Base-by-base conservation (phyloP, 2,329 filamentous ascomycete genomes). In the Penicillium freii region DNA sequence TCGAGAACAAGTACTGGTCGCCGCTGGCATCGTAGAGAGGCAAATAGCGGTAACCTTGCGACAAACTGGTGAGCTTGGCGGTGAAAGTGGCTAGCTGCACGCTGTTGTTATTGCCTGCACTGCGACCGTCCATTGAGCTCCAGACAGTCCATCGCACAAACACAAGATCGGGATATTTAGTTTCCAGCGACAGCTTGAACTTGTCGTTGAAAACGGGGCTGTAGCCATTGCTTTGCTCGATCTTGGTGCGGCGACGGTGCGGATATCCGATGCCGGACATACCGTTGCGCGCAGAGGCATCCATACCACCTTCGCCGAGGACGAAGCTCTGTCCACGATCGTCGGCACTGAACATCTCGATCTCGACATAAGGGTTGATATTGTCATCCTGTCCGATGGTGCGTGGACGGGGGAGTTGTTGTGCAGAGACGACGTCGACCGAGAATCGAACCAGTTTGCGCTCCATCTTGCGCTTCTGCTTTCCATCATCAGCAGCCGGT, bases 121-220 rank as follows among this genome's bases (percentile, higher is more conserved):
- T 87, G 66, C 87, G 83, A 42, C 90, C 90, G 70, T 93, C 90
- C 58, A 85, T 81, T 1, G 92, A 92, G 65, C 94, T 89, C 82
- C 90, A 93, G 54, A 97, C 91, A 25, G 88, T 92, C 85, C 91
- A 96, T 45, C 92, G 89, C 51, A 99, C 87, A 74, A 97, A 97
- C 57, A 97, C 89, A 31, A 99, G 81, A 66, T 94, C 91, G 0
- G 93, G 92, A 70, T 93, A 92, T 71, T 95, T 95, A n/a, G 94
- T 97, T 47, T 91, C 91, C 25, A 97, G 81, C 55, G 86, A 87
- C 74, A 97, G 88, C 60, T 85, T 85, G 76, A 93, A 90, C 57
- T 84, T 84, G 65, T 91, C 86, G 66, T 92, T 86, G 75, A 96
- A 99, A 54, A 87, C 81, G 1, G 94, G 94, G 72, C 96, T 96